Base-by-base conservation (phyloP, 176 grass and related monocot genomes). In the Carex cristatella region DNA sequence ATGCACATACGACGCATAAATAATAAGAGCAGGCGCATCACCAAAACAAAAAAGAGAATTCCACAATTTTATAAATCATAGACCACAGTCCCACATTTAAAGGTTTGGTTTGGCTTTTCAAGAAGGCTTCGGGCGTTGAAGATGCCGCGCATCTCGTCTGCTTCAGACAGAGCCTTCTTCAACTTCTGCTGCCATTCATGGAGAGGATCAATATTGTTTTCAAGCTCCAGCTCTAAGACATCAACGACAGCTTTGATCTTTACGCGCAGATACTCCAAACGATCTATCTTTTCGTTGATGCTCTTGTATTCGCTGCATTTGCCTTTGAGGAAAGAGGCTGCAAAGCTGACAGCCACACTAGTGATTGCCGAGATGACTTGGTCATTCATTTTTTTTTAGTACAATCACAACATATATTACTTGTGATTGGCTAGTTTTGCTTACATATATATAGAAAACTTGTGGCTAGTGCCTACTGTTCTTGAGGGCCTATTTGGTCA, bases 211-310 rank as follows among this genome's bases (percentile, higher is more conserved):
- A 13, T 86, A 23, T 58, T 28, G 10, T 70, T 59, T n/a, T 10
- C 10, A 15, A 28, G 46, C 65, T 16, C 79, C 73, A n/a, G n/a
- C n/a, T 81, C 84, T 0, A 61, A 83, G 14, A 28, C 81, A 69
- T 89, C 10, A 11, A 85, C 23, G 0, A 53, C 35, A 33, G 81
- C 71, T 42, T 2, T 33, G 54, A 82, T 71, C 66, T 51, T 89
- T 40, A 87, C 1, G 35, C 77, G 56, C 35, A 87, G 65, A 74
- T 51, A 19, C 73, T 87, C 81, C 76, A 89, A 61, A 30, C 1
- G 35, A 11, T 58, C 66, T 40, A 89, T 65, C 40, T 66, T 83
- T 4, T 81, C 61, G 0, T 84, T 37, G 1, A 27, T 4, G 18
- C 48, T 49, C 7, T n/a, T 38, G 31, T 58, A 58, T 54, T 0